Evolutionary conservation across 1,139 yeast species (phyloP).

Genomic region (Pichia sp.): DNA sequence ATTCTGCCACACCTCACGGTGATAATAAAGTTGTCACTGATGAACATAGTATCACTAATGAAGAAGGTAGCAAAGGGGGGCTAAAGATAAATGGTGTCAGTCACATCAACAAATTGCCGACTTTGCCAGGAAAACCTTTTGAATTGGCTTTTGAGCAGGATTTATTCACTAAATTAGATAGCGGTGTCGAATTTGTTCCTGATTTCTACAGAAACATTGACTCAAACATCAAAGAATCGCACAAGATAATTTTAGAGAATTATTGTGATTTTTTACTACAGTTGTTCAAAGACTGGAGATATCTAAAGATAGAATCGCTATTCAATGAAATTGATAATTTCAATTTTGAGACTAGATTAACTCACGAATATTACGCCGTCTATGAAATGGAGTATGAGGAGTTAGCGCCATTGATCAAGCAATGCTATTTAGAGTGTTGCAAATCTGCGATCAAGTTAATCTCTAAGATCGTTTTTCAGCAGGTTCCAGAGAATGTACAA

Average conservation of each 20-base stretch:
- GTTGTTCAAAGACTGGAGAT: constrained; percentile 61
- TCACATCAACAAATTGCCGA: no score
- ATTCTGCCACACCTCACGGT: background rate
- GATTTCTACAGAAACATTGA: background rate
- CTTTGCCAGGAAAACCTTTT: background rate
- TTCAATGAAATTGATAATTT: constrained; percentile 52
- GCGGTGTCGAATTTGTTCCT: constrained; percentile 4
- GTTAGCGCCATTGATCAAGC: constrained; percentile 56
- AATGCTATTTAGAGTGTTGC: constrained; percentile 64
- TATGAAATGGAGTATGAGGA: constrained; percentile 7
- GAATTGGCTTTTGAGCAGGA: constrained; percentile 3
- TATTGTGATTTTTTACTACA: constrained; percentile 62
- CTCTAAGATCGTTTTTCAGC: constrained; percentile 62
- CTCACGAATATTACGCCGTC: constrained; percentile 1
- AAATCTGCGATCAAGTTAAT: constrained; percentile 58
- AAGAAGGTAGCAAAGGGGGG: background rate
- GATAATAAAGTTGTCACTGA: background rate
- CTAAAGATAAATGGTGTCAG: no score
- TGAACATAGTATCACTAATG: background rate
- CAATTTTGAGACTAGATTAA: constrained; percentile 33
- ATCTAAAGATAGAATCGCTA: constrained; percentile 61
- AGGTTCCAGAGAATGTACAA: constrained; percentile 55
- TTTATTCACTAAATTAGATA: constrained; percentile 6
- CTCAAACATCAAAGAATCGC: background rate
- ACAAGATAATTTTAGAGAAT: constrained; percentile 25